phyloP scores from a whole-genome alignment of 1,284 basidiomycete species.

The Bondarzewia mesenterica region DNA sequence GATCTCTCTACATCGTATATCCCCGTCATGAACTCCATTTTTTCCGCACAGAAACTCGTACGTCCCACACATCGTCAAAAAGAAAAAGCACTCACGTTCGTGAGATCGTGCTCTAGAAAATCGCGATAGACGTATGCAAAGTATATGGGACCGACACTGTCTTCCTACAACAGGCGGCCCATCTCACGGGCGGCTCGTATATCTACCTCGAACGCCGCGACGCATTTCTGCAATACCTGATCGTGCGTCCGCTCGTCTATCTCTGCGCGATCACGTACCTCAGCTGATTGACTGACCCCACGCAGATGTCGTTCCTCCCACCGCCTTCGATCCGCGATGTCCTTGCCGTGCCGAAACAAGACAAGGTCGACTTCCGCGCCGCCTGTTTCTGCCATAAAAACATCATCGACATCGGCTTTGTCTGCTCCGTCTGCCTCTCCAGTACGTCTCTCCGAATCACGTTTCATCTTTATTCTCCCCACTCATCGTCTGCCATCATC shows the following conservation, averaged over 20 bases:
- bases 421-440: conserved; percentile 93
- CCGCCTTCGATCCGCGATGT: conserved; percentile 71
- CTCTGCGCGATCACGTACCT: not conserved
- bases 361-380: conserved; percentile 93
- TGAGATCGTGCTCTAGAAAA: conserved; percentile 52
- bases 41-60: conserved; percentile 95
- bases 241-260: conserved; percentile 38
- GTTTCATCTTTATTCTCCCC: conserved; percentile 2
- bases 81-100: not conserved
- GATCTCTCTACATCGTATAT: conserved; percentile 87
- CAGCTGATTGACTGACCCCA: not conserved
- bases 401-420: conserved; percentile 94
- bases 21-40: conserved; percentile 98
- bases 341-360: conserved; percentile 85
- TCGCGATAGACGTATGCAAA: conserved; percentile 94
- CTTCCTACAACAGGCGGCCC: conserved; percentile 95
- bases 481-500: conserved; percentile 11
- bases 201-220: conserved; percentile 77
- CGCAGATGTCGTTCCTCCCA: conserved; percentile 87
- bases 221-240: conserved; percentile 81
- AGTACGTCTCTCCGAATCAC: conserved; percentile 47
- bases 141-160: conserved; percentile 86
- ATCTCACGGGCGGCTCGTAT: conserved; percentile 92
- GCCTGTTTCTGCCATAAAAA: conserved; percentile 99
- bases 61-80: conserved; percentile 18